phyloP scores from a whole-genome alignment of 148 eudicot genomes.

The Chenopodium formosanum region DNA sequence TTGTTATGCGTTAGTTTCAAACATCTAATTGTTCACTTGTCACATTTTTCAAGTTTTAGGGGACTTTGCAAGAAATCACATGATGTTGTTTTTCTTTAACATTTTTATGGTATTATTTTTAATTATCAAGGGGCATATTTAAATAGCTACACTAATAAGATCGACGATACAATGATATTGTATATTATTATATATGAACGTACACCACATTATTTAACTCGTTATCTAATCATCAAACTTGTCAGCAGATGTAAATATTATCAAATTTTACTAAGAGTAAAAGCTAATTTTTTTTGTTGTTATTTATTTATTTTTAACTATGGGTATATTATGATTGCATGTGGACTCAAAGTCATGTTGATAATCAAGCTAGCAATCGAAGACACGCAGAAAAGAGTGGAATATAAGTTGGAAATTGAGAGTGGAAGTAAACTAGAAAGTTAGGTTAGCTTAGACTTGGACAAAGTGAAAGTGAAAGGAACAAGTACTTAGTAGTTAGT shows the following conservation, averaged over 20 bases:
- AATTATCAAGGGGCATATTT: no score
- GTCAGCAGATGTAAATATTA: no score
- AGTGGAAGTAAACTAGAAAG: not conserved
- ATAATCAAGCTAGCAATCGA: not conserved
- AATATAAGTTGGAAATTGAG: not conserved
- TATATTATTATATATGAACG: no score
- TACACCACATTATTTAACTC: no score
- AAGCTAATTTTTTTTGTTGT: no score
- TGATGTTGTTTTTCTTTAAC: not conserved
- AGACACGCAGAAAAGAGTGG: constrained; percentile 4
- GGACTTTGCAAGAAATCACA: not conserved
- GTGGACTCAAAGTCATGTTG: not conserved
- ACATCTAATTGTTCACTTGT: no score
- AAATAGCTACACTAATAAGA: no score
- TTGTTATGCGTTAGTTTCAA: not conserved
- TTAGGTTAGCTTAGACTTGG: not conserved
- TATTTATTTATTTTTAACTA: no score
- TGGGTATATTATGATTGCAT: not conserved
- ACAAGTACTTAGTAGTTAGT: not conserved
- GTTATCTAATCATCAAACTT: no score
- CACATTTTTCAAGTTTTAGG: not conserved
- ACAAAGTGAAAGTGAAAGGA: not conserved
- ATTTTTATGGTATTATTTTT: no score
- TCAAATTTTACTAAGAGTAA: no score
- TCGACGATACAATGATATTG: no score